phyloP scores from a whole-genome alignment of 1,284 basidiomycete species.

The Puccinia polysora region DNA sequence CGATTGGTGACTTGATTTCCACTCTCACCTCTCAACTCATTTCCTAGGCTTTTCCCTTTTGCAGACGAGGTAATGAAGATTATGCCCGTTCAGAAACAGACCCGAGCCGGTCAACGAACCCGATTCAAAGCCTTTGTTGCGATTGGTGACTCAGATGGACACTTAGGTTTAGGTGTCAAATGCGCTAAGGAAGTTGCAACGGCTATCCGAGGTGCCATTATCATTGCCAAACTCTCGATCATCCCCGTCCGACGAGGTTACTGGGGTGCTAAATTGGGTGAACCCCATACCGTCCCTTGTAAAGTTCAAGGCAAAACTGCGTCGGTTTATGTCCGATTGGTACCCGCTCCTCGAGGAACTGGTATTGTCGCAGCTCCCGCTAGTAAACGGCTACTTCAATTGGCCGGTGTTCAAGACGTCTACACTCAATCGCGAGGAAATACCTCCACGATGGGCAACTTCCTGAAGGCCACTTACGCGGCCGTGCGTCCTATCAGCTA shows the following conservation, averaged over 20 bases:
- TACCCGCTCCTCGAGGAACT: slow-evolving; percentile 94
- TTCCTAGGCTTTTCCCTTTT: neutral
- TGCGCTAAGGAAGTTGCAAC: slow-evolving; percentile 99
- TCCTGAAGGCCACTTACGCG: slow-evolving; percentile 97
- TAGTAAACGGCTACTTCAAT: slow-evolving; percentile 91
- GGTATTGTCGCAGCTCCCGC: slow-evolving; percentile 99
- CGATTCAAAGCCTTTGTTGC: slow-evolving; percentile 99
- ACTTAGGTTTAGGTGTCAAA: slow-evolving; percentile 99
- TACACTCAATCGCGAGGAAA: slow-evolving; percentile 97
- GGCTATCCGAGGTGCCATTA: slow-evolving; percentile 97
- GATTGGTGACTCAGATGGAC: slow-evolving; percentile 96
- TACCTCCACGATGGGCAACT: slow-evolving; percentile 99
- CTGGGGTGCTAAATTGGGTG: slow-evolving; percentile 98
- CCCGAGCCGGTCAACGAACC: slow-evolving; percentile 97
- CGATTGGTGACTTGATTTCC: neutral
- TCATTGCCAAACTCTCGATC: slow-evolving; percentile 90
- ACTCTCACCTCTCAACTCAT: neutral
- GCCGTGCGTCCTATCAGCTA: slow-evolving; percentile 62
- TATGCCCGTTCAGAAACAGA: slow-evolving; percentile 99
- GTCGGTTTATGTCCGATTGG: slow-evolving; percentile 98
- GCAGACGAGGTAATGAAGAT: slow-evolving; percentile 97
- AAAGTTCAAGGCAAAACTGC: slow-evolving; percentile 98
- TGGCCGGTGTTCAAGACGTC: slow-evolving; percentile 84
- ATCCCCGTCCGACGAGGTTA: slow-evolving; percentile 96
- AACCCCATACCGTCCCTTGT: slow-evolving; percentile 97